Base-by-base conservation (phyloP, 2,329 filamentous ascomycete genomes). In the Pseudogymnoascus sp. region DNA sequence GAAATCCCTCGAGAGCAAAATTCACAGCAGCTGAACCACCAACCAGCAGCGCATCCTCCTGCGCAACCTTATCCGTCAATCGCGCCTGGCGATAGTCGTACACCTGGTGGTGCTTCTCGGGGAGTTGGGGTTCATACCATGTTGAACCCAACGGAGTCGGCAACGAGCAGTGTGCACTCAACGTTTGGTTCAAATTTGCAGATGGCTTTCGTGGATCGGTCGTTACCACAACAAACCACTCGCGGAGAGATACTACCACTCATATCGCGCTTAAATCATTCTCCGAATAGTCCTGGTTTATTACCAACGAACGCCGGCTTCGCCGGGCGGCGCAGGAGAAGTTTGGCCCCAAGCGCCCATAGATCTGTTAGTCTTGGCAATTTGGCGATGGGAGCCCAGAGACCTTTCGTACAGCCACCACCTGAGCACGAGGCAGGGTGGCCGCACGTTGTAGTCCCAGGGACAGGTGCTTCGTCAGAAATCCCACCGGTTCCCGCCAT, bases 301-400 rank as follows among this genome's bases (percentile, higher is more conserved):
- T 21, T 56, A 4, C 6, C 28, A 21, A 21, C 28, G 28, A 21
- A 33, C 16, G 50, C 50, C 28, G n/a, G 6, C 28, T 33, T 56
- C 5, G n/a, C n/a, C 10, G 50, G 25, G 50, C 25, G 28, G 5
- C 47, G 47, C 14, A 31, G 83, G 66, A 79, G 80, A 35, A 79
- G 84, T n/a, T 70, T 85, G 65, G 85, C 82, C 10, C 83, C 85
- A 0, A 78, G 80, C 66, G 86, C 85, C 8, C 84, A 84, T 42
- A 80, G 84, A 65, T 77, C 80, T 25, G 75, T 79, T 16, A 84
- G 81, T 68, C 69, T 82, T 11, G 77, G 78, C 33, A 67, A 80
- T 37, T 75, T 76, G 56, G 73, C 74, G 28, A 56, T 56, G n/a
- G 50, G 28, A 56, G n/a, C 10, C 16, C 50, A 33, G n/a, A 56